Percentiles rank a stretch among this genome's conserved stretches.
Conservation (phyloP, 1,284 basidiomycete genomes). For the Ceratorhiza oryzae-sativae region DNA sequence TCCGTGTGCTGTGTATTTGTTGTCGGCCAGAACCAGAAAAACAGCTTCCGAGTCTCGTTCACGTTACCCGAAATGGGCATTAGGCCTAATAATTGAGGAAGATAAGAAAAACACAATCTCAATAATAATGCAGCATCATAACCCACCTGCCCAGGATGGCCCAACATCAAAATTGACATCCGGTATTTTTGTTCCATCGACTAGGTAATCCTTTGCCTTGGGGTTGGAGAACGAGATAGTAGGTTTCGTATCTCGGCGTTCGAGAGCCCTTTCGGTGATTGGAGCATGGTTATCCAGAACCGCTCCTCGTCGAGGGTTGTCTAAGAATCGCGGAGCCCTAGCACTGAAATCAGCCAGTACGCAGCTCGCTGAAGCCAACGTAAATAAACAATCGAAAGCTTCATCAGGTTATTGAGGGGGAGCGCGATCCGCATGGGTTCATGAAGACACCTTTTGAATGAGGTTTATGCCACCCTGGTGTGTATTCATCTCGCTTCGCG, state of each 20-base stretch:
- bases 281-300: background rate
- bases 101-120: background rate
- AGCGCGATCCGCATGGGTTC: too few relatives aligned
- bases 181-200: slow-evolving; percentile 69
- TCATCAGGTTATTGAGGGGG: too few relatives aligned
- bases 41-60: slow-evolving; percentile 74
- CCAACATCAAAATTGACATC: slow-evolving; percentile 75
- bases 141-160: slow-evolving; percentile 65
- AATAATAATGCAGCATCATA: background rate
- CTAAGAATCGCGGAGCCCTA: background rate
- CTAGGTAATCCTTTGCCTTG: slow-evolving; percentile 64
- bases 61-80: slow-evolving; percentile 68
- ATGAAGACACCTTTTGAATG: too few relatives aligned
- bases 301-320: background rate
- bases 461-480: too few relatives aligned
- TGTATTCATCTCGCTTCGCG: too few relatives aligned
- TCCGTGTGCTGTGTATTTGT: slow-evolving; percentile 25
- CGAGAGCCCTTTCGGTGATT: background rate
- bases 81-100: slow-evolving; percentile 57
- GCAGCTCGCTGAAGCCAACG: background rate
- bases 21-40: slow-evolving; percentile 85
- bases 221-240: slow-evolving; percentile 78
- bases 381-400: background rate
- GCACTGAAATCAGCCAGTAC: background rate
- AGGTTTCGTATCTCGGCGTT: slow-evolving; percentile 47